Evolutionary conservation across 805 yeast species (phyloP), one percentile per base, ranked within the genome.

Genomic region (Starmerella sirachaensis): DNA sequence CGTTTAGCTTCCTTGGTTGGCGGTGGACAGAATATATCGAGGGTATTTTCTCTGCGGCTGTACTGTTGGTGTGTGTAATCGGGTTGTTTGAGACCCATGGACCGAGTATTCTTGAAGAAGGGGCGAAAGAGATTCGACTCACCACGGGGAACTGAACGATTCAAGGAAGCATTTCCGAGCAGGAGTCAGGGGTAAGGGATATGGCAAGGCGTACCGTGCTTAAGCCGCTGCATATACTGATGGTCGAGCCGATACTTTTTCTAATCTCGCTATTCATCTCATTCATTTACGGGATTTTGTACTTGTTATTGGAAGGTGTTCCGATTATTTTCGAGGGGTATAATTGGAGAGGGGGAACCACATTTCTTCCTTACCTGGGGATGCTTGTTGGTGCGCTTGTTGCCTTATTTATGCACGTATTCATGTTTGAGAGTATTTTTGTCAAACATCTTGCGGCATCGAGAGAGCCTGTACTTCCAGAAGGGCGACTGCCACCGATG

Each of bases 121-220:
- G 79, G 59, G 91, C 93, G 4, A 61, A 63, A 35, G 61, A 57
- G 31, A 64, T 82, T 52, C 69, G 85, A 49, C 62, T 68, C 49
- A 61, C 73, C 46, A 81, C 88, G 8, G 80, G 82, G 14, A 81
- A 77, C 61, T 80, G 91, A 91, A 79, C 79, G 30, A 72, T 81
- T 35, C 78, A 74, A 49, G 84, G 93, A 20, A 75, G 69, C 5
- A 70, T 65, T 48, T 74, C 70, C 39, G 63, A 62, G 35, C 52
- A 54, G 39, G 45, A 54, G n/a, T 45, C 61, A 4, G 49, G 58
- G 14, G 6, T 63, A 24, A 58, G 51, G 35, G 69, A 66, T 32
- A 60, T 70, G 31, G 61, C 50, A 14, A 61, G 56, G 47, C 61
- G 38, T 16, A 44, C 51, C 18, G 13, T 58, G n/a, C 17, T 45